These are phyloP conservation scores for Dendrobium chrysotoxum DNA, from an alignment of 106 monocot species.

Conservation along the genomic window DNA sequence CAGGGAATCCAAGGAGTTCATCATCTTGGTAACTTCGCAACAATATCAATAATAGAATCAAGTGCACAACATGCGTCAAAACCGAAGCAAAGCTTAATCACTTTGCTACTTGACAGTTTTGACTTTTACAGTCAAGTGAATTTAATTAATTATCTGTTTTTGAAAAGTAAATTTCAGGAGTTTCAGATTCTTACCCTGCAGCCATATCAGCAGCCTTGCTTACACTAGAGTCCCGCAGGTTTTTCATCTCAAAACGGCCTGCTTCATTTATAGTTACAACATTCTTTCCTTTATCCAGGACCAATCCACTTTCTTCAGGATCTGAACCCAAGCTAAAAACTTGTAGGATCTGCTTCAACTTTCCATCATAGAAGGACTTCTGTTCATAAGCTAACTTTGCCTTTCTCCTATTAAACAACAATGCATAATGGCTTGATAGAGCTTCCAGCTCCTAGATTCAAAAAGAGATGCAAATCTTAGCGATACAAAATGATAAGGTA, in stretches of 20 bases:
- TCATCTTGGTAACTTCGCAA: not conserved
- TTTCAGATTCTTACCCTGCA: constrained; percentile 48
- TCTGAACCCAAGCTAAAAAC: constrained; percentile 44
- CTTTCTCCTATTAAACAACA: constrained; percentile 83
- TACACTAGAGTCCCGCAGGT: constrained; percentile 62
- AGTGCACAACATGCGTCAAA: not conserved
- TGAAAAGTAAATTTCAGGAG: not conserved
- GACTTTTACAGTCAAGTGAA: not conserved
- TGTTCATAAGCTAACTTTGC: constrained; percentile 61
- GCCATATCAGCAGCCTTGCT: constrained; percentile 86
- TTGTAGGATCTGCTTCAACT: constrained; percentile 67
- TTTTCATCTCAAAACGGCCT: constrained; percentile 61
- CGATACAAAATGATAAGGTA: not conserved
- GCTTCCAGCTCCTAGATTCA: constrained; percentile 76
- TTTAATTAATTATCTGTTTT: not conserved
- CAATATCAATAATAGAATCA: not conserved
- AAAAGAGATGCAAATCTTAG: constrained; percentile 9
- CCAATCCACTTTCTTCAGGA: constrained; percentile 44
- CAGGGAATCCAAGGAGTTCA: not conserved
- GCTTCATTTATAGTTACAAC: constrained; percentile 28
- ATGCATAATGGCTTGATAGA: constrained; percentile 71
- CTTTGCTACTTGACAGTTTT: not conserved
- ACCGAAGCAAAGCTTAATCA: not conserved
- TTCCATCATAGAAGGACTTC: constrained; percentile 69
- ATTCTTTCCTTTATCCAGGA: constrained; percentile 59